A percentile compares a stretch with the other conserved stretches of the same genome.
phyloP scores from a whole-genome alignment of 805 yeast species.

The Priceomyces melissophilus region DNA sequence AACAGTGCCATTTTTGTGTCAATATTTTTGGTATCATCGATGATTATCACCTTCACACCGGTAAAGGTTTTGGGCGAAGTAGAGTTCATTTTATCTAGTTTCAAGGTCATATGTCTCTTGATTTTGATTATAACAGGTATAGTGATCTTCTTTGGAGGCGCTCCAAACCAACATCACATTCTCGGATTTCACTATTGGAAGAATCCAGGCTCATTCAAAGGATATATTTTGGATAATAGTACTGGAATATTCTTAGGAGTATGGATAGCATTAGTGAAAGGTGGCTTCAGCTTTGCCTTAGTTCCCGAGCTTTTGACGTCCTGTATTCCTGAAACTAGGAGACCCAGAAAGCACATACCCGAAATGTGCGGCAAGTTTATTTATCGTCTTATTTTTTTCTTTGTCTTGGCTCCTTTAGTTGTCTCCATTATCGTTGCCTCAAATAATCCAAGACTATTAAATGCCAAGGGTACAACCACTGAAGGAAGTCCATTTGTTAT shows the following conservation, averaged over 20 bases:
- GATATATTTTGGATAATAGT: conserved; percentile 32
- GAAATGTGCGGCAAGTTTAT: conserved; percentile 57
- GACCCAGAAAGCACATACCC: conserved; percentile 57
- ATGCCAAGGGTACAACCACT: conserved; percentile 32
- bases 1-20: conserved; percentile 47
- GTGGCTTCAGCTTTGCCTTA: conserved; percentile 58
- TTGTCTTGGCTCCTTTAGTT: conserved; percentile 33
- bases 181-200: conserved; percentile 22
- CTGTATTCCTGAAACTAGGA: conserved; percentile 50
- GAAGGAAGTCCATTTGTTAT: conserved; percentile 36
- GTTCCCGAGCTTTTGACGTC: conserved; percentile 45
- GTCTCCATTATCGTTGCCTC: conserved; percentile 36
- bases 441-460: conserved; percentile 40
- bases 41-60: conserved; percentile 15
- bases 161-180: conserved; percentile 13
- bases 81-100: conserved; percentile 18
- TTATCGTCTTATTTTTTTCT: conserved; percentile 38
- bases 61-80: conserved; percentile 20
- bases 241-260: conserved; percentile 61
- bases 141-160: conserved; percentile 22
- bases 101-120: conserved; percentile 16
- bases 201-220: conserved; percentile 19
- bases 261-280: conserved; percentile 57
- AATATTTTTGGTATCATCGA: conserved; percentile 26
- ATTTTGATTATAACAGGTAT: conserved; percentile 18